Percentiles rank a stretch among this genome's conserved stretches.
These are phyloP conservation scores for Fusarium miscanthi DNA, from an alignment of 2,329 filamentous ascomycete species.

Conservation along the genomic window DNA sequence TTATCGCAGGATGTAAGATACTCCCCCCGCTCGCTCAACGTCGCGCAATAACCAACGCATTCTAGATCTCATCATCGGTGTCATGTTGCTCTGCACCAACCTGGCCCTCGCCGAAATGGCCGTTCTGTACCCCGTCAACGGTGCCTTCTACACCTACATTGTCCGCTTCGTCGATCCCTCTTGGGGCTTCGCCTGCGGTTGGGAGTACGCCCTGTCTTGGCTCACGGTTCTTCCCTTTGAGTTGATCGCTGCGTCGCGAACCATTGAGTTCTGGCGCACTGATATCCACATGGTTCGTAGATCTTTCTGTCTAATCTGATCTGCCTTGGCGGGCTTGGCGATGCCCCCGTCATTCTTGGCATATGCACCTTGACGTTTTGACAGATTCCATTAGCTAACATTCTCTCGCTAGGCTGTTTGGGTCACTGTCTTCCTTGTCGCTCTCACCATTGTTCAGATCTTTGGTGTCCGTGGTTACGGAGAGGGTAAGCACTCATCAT, in stretches of 20 bases:
- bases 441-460: conserved; percentile 84
- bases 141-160: conserved; percentile 91
- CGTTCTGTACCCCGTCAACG: conserved; percentile 88
- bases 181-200: conserved; percentile 95
- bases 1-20: conserved; percentile 16
- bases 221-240: conserved; percentile 85
- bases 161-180: conserved; percentile 92
- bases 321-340: conserved; percentile 13
- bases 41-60: background rate
- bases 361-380: background rate
- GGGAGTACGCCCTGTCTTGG: conserved; percentile 95
- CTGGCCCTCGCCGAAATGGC: conserved; percentile 93
- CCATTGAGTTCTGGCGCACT: conserved; percentile 81
- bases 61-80: conserved; percentile 50
- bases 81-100: conserved; percentile 66
- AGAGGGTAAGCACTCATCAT: conserved; percentile 61
- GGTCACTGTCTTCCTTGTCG: conserved; percentile 81
- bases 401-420: conserved; percentile 67
- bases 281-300: conserved; percentile 61
- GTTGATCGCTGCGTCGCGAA: conserved; percentile 86
- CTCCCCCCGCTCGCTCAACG: background rate
- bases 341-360: conserved; percentile 6
- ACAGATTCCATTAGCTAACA: background rate
- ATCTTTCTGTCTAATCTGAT: background rate
- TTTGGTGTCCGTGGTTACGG: conserved; percentile 91